A percentile compares a stretch with the other conserved stretches of the same genome.
These are phyloP conservation scores for Ceriops zippeliana DNA, from an alignment of 345 rosid species.

Conservation along the genomic window DNA sequence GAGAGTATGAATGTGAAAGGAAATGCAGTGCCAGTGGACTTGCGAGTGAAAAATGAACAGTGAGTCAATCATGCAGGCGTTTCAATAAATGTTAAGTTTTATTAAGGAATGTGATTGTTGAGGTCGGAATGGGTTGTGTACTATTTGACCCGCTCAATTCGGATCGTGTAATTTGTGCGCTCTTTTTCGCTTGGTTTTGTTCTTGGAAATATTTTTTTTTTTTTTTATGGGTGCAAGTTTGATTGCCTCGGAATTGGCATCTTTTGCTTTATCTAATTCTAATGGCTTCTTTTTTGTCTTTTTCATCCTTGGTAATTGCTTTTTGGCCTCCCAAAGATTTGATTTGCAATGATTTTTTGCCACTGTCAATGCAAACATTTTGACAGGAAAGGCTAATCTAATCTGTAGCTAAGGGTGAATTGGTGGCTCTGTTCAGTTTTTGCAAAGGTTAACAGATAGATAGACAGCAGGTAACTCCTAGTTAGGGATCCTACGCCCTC, in stretches of 20 bases:
- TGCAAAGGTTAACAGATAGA: too few species aligned
- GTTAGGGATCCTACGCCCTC: too few species aligned
- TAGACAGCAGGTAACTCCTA: too few species aligned
- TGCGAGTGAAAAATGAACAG: not conserved
- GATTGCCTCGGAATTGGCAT: not conserved
- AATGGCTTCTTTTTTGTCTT: not conserved
- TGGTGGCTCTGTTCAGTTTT: not conserved
- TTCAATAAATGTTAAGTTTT: too few species aligned
- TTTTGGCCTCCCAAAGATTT: not conserved
- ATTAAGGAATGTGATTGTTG: not conserved
- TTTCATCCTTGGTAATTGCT: not conserved
- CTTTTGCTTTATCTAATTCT: not conserved
- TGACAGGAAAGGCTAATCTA: not conserved
- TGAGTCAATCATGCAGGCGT: not conserved
- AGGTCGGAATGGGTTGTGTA: not conserved
- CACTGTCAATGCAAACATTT: not conserved
- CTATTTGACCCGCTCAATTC: constrained; percentile 18
- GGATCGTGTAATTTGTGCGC: not conserved
- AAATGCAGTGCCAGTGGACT: not conserved
- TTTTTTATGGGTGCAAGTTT: not conserved
- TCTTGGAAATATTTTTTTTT: not conserved
- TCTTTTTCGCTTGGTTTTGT: not conserved
- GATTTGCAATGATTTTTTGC: not conserved
- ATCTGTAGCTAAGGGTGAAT: not conserved
- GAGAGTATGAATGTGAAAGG: constrained; percentile 7